A percentile compares a stretch with the other conserved stretches of the same genome.
These are phyloP conservation scores for Sporothrix pallida DNA, from an alignment of 2,329 filamentous ascomycete species.

Conservation along the genomic window DNA sequence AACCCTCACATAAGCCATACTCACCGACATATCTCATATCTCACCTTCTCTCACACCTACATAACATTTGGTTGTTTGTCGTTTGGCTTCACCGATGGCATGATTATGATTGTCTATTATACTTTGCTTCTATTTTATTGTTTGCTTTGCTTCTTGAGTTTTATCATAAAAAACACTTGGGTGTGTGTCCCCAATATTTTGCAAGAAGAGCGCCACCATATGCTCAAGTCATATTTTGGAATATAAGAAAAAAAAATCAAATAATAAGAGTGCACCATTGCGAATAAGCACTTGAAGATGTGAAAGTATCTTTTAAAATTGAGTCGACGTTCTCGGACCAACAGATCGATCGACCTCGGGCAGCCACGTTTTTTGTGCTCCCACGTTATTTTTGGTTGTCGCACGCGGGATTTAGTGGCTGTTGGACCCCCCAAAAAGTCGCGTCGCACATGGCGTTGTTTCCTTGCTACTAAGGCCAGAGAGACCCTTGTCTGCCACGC, in stretches of 20 bases:
- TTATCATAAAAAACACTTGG: background rate
- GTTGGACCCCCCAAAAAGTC: background rate
- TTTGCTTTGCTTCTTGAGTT: background rate
- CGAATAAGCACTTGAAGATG: background rate
- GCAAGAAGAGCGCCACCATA: background rate
- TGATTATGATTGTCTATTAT: slow-evolving; percentile 26
- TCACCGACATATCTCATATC: slow-evolving; percentile 14
- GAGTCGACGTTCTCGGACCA: too few relatives aligned
- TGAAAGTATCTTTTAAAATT: background rate
- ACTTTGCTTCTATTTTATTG: background rate
- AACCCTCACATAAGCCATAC: background rate
- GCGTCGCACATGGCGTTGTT: background rate
- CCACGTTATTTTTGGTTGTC: background rate
- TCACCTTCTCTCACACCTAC: background rate
- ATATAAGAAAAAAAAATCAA: background rate
- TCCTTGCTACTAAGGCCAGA: too few relatives aligned
- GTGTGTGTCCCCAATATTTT: background rate
- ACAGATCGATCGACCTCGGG: slow-evolving; percentile 5
- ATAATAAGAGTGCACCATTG: background rate
- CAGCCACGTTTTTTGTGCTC: background rate
- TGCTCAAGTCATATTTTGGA: background rate
- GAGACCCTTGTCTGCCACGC: background rate
- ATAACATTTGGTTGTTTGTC: background rate
- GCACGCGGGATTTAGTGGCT: too few relatives aligned
- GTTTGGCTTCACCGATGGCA: slow-evolving; percentile 12